A percentile compares a stretch with the other conserved stretches of the same genome.
phyloP scores from a whole-genome alignment of 257 asterid genomes.

The Eucommia ulmoides region DNA sequence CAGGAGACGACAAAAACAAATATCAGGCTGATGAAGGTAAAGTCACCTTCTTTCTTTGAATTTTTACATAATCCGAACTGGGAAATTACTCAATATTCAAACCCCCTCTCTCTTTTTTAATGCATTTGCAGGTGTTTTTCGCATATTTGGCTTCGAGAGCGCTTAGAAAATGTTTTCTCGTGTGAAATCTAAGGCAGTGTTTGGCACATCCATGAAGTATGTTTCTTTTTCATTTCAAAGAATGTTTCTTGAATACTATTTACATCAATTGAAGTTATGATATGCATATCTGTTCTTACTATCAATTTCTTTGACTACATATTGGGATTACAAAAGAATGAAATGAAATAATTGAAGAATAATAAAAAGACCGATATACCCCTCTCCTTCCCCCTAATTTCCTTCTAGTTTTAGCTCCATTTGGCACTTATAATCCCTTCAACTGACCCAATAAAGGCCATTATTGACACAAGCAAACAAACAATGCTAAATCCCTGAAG shows the following conservation, averaged over 20 bases:
- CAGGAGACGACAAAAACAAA: constrained; percentile 95
- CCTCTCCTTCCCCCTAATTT: neutral
- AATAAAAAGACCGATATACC: neutral
- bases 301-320: too few relatives aligned
- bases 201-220: too few relatives aligned
- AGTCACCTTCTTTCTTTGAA: neutral
- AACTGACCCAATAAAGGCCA: constrained; percentile 46
- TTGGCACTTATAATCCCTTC: constrained; percentile 41
- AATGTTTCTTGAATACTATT: too few relatives aligned
- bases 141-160: constrained; percentile 83
- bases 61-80: too few relatives aligned
- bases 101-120: constrained; percentile 3
- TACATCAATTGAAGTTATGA: too few relatives aligned
- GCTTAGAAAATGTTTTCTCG: too few relatives aligned
- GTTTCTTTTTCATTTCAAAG: too few relatives aligned
- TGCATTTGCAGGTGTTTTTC: constrained; percentile 58
- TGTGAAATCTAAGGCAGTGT: too few relatives aligned
- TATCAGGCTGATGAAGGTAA: constrained; percentile 89
- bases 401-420: constrained; percentile 23
- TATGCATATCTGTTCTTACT: too few relatives aligned
- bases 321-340: too few relatives aligned
- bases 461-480: constrained; percentile 33
- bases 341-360: neutral
- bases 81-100: too few relatives aligned
- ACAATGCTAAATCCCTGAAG: constrained; percentile 37